Conservation (phyloP, 2,329 filamentous ascomycete genomes). For the Beauveria rudraprayagi region DNA sequence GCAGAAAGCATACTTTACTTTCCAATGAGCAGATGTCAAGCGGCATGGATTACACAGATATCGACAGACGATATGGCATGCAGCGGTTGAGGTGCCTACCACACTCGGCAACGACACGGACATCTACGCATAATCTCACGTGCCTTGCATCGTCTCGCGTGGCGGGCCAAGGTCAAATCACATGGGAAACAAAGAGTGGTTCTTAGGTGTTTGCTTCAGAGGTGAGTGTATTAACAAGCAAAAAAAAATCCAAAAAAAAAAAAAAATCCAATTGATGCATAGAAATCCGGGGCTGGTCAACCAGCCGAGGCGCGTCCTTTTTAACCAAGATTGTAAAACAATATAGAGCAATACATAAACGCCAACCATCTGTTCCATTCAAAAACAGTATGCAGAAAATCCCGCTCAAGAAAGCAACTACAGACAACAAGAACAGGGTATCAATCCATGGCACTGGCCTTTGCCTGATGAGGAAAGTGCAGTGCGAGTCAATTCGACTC, state of each 20-base stretch:
- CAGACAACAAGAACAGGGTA: constrained; percentile 12
- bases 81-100: too few relatives aligned
- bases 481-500: neutral
- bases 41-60: too few relatives aligned
- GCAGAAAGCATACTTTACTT: too few relatives aligned
- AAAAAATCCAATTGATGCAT: neutral
- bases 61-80: too few relatives aligned
- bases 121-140: too few relatives aligned
- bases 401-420: constrained; percentile 6
- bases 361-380: constrained; percentile 5
- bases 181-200: too few relatives aligned
- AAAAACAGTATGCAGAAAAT: constrained; percentile 7
- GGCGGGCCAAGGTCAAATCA: too few relatives aligned
- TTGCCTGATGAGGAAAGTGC: neutral
- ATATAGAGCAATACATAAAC: constrained; percentile 3
- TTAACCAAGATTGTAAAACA: constrained; percentile 1
- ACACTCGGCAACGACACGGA: too few relatives aligned
- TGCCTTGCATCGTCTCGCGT: too few relatives aligned
- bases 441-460: constrained; percentile 8
- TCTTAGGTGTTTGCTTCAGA: neutral
- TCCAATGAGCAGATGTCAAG: too few relatives aligned
- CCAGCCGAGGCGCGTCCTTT: neutral
- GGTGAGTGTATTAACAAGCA: constrained; percentile 9
- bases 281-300: neutral
- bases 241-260: neutral